Conservation (phyloP, 345 rosid species). For the Chamaenerion angustifolium region DNA sequence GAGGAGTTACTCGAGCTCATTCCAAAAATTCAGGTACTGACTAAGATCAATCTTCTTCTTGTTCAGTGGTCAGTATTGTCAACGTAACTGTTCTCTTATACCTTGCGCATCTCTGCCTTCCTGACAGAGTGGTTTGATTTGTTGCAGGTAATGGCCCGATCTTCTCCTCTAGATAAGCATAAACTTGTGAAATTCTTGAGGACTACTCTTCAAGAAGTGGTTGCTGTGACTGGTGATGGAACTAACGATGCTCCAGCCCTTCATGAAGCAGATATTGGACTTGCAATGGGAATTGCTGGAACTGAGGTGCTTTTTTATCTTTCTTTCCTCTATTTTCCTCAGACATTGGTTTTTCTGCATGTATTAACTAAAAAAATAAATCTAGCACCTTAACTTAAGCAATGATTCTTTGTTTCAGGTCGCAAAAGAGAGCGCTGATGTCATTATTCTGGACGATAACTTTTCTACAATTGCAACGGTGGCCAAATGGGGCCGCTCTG, state of each 20-base stretch:
- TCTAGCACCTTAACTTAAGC: not conserved
- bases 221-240: constrained; percentile 88
- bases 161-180: constrained; percentile 82
- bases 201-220: constrained; percentile 52
- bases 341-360: not conserved
- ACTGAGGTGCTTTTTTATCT: constrained; percentile 40
- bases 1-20: constrained; percentile 27
- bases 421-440: constrained; percentile 88
- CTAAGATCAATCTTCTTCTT: not conserved
- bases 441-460: constrained; percentile 72
- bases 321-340: not conserved
- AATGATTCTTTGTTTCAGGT: constrained; percentile 24
- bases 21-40: constrained; percentile 71
- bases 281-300: constrained; percentile 85
- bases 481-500: constrained; percentile 86
- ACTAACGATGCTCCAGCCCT: constrained; percentile 82
- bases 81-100: no score
- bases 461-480: constrained; percentile 75
- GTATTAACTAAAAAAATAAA: not conserved
- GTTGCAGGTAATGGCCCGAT: constrained; percentile 75
- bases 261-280: constrained; percentile 24
- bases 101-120: not conserved
- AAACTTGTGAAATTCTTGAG: constrained; percentile 62
- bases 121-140: not conserved
- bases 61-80: not conserved